phyloP scores from a whole-genome alignment of 1,139 yeast genomes.

The Saccharomyces pastorianus region DNA sequence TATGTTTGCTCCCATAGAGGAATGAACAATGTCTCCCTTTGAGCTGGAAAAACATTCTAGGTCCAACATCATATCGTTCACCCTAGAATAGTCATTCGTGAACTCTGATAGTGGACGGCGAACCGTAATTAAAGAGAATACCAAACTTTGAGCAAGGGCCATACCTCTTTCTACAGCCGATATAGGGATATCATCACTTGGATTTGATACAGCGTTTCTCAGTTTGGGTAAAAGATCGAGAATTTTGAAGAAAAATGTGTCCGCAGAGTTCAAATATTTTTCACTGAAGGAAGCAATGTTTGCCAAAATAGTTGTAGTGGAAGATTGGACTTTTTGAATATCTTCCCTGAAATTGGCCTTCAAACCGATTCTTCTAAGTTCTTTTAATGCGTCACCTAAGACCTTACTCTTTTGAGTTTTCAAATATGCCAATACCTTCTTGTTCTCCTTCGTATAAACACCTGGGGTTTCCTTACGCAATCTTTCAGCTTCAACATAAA shows the following conservation, averaged over 20 bases:
- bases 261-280: constrained; percentile 40
- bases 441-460: constrained; percentile 60
- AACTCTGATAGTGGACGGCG: constrained; percentile 41
- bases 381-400: constrained; percentile 68
- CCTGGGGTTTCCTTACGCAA: constrained; percentile 73
- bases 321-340: constrained; percentile 36
- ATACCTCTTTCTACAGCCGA: constrained; percentile 69
- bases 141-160: constrained; percentile 69
- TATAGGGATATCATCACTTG: constrained; percentile 67
- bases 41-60: constrained; percentile 18
- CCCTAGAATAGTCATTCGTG: constrained; percentile 17
- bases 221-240: constrained; percentile 76
- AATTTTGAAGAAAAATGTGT: constrained; percentile 56
- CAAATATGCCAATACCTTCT: constrained; percentile 63
- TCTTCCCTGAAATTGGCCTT: constrained; percentile 51
- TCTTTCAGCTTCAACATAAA: constrained; percentile 51
- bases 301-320: constrained; percentile 56
- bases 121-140: constrained; percentile 45
- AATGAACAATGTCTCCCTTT: constrained; percentile 13
- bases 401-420: constrained; percentile 73
- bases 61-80: constrained; percentile 15
- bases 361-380: constrained; percentile 67
- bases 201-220: constrained; percentile 53
- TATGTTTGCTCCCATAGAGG: constrained; percentile 8
- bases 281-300: constrained; percentile 42